These are phyloP conservation scores for Medicago ruthenica DNA, from an alignment of 306 rosid genomes.

Conservation along the genomic window DNA sequence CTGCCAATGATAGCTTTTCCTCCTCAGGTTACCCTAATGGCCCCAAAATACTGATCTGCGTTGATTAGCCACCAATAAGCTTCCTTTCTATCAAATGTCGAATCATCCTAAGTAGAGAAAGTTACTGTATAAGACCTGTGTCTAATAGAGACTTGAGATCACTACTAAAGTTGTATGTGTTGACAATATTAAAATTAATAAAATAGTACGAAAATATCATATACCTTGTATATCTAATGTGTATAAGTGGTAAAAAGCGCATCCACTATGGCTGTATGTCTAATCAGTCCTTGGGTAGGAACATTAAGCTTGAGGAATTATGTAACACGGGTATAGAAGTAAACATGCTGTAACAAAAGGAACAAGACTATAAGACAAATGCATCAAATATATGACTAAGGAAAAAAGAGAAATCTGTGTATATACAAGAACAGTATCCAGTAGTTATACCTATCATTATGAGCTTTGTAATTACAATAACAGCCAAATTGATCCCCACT, in stretches of 20 bases:
- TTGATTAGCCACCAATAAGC: conserved; percentile 1
- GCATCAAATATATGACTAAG: conserved; percentile 19
- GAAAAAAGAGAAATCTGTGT: not conserved
- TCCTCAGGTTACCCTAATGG: not conserved
- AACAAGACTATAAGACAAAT: conserved; percentile 27
- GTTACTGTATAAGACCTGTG: conserved; percentile 7
- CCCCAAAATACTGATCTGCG: not conserved
- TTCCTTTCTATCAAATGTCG: conserved; percentile 26
- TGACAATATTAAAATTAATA: conserved; percentile 30
- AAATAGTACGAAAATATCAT: conserved; percentile 32
- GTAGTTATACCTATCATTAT: conserved; percentile 11
- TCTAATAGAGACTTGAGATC: conserved; percentile 31
- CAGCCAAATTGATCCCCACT: conserved; percentile 24
- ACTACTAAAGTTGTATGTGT: conserved; percentile 4
- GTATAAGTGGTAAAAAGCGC: conserved; percentile 36
- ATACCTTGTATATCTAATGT: conserved; percentile 40
- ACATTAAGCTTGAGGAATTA: not conserved
- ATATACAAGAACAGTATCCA: conserved; percentile 25
- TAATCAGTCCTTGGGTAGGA: not conserved
- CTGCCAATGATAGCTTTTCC: too few species aligned
- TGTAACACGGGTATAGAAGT: conserved; percentile 22
- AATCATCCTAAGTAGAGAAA: not conserved
- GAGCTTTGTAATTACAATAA: conserved; percentile 26
- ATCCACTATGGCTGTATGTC: conserved; percentile 36
- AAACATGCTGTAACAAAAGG: conserved; percentile 37